phyloP scores from a whole-genome alignment of 208 protist species.

The Trichomonas vaginalis region DNA sequence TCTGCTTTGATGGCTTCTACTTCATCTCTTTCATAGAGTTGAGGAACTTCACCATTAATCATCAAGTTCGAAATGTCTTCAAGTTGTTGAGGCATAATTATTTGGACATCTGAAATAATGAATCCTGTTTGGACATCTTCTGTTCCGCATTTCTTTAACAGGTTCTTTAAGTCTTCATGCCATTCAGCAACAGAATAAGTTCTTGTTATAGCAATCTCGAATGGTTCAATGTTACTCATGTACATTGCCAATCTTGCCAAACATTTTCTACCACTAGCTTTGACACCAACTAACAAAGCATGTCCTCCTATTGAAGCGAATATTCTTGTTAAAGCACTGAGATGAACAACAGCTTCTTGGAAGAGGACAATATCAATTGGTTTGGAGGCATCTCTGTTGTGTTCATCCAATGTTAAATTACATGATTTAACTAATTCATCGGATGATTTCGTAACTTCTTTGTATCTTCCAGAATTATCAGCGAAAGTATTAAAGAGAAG shows the following conservation, averaged over 20 bases:
- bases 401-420: slow-evolving; percentile 61
- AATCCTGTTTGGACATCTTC: slow-evolving; percentile 72
- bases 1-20: slow-evolving; percentile 37
- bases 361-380: slow-evolving; percentile 84
- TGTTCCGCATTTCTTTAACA: slow-evolving; percentile 50
- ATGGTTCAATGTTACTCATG: slow-evolving; percentile 45
- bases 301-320: slow-evolving; percentile 80
- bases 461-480: slow-evolving; percentile 19
- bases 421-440: slow-evolving; percentile 35
- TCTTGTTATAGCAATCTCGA: not conserved
- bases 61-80: slow-evolving; percentile 90
- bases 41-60: slow-evolving; percentile 84
- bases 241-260: slow-evolving; percentile 71
- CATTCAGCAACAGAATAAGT: slow-evolving; percentile 60
- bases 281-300: slow-evolving; percentile 74
- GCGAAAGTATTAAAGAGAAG: slow-evolving; percentile 30
- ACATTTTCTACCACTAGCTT: slow-evolving; percentile 77
- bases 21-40: slow-evolving; percentile 59
- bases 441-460: slow-evolving; percentile 53
- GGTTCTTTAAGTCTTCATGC: slow-evolving; percentile 39
- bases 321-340: slow-evolving; percentile 73
- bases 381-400: slow-evolving; percentile 67
- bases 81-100: slow-evolving; percentile 73
- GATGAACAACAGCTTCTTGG: slow-evolving; percentile 74
- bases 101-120: slow-evolving; percentile 75